phyloP scores from a whole-genome alignment of 257 asterid species.

The Scutellaria minor region DNA sequence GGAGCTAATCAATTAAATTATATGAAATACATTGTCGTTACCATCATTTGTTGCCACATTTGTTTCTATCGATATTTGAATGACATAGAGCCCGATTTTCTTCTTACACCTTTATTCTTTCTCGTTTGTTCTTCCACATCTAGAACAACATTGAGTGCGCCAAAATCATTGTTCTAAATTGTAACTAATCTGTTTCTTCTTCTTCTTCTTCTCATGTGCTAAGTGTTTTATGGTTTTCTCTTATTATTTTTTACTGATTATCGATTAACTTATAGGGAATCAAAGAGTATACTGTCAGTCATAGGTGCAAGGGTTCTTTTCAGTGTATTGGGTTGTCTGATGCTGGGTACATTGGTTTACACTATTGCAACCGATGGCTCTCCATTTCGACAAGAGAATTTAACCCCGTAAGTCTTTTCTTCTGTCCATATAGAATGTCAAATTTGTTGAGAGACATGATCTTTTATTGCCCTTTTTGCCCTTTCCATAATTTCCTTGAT shows the following conservation, averaged over 20 bases:
- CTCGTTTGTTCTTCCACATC: background rate
- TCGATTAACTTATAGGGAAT: slow-evolving; percentile 46
- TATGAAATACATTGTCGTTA: background rate
- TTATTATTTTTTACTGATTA: slow-evolving; percentile 11
- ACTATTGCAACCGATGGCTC: slow-evolving; percentile 71
- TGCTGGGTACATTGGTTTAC: slow-evolving; percentile 73
- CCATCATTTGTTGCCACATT: background rate
- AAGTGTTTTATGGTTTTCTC: background rate
- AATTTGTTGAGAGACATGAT: background rate
- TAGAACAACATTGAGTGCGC: background rate
- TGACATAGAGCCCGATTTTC: background rate
- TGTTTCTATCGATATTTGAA: background rate
- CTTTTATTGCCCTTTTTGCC: background rate
- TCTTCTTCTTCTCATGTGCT: background rate
- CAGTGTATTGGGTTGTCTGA: slow-evolving; percentile 66
- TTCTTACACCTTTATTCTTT: background rate
- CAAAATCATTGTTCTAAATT: background rate
- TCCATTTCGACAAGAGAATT: slow-evolving; percentile 69
- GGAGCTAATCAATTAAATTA: slow-evolving; percentile 6
- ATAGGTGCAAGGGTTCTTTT: slow-evolving; percentile 59
- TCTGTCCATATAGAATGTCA: background rate
- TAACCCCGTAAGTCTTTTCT: slow-evolving; percentile 68
- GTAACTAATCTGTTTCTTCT: background rate
- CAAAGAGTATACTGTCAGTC: slow-evolving; percentile 55
- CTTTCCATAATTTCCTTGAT: background rate